Evolutionary conservation across 2,329 filamentous ascomycete species (phyloP).

Genomic region (Fusarium concolor): DNA sequence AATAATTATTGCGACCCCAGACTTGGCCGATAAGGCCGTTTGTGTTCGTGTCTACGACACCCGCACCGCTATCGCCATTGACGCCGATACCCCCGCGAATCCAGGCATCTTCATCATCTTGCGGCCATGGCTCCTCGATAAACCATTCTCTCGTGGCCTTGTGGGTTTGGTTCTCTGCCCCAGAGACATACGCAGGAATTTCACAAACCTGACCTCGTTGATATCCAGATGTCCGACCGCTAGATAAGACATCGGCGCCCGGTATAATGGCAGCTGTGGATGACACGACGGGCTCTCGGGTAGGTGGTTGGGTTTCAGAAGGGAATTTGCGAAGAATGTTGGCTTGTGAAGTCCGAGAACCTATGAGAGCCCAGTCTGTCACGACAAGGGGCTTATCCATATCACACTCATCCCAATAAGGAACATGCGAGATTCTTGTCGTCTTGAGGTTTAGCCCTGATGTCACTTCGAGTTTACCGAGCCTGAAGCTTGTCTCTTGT

Average conservation of each 20-base stretch:
- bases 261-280: constrained; percentile 50
- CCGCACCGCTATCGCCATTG: constrained; percentile 58
- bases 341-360: constrained; percentile 50
- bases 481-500: constrained; percentile 43
- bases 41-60: constrained; percentile 56
- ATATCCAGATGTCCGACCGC: constrained; percentile 58
- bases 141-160: constrained; percentile 61
- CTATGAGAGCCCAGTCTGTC: constrained; percentile 59
- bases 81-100: constrained; percentile 60
- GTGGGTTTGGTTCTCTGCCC: constrained; percentile 54
- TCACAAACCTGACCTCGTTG: constrained; percentile 58
- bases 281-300: constrained; percentile 50
- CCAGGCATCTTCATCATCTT: constrained; percentile 57
- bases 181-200: constrained; percentile 57
- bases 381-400: constrained; percentile 56
- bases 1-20: constrained; percentile 59
- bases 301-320: constrained; percentile 47
- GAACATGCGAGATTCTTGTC: constrained; percentile 57
- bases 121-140: constrained; percentile 54
- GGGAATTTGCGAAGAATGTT: constrained; percentile 58
- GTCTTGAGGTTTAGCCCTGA: constrained; percentile 58
- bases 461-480: constrained; percentile 55
- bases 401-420: constrained; percentile 58
- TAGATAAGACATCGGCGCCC: constrained; percentile 53
- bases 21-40: constrained; percentile 57